Evolutionary conservation across 148 eudicot species (phyloP).

Genomic region (Fagopyrum homotropicum): DNA sequence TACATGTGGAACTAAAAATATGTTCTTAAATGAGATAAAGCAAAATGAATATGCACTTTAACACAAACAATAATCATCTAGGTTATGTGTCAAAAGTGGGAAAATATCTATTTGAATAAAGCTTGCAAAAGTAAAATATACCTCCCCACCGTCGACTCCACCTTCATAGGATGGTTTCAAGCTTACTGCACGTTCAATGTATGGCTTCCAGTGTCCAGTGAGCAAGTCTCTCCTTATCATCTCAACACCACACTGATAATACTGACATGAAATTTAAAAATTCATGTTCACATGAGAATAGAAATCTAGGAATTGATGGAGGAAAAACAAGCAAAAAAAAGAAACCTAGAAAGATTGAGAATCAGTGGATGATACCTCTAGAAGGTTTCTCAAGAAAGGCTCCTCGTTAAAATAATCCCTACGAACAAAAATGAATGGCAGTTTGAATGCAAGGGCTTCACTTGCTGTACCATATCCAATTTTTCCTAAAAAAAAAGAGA

Average conservation of each 20-base stretch:
- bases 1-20: not conserved
- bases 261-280: constrained; percentile 33
- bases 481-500: constrained; percentile 50
- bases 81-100: not conserved
- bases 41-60: not conserved
- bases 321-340: constrained; percentile 1
- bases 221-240: constrained; percentile 96
- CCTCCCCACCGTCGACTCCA: constrained; percentile 92
- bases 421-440: constrained; percentile 96
- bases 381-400: constrained; percentile 90
- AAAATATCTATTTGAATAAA: not conserved
- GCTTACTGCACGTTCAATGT: constrained; percentile 89
- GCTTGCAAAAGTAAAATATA: constrained; percentile 18
- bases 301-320: constrained; percentile 1
- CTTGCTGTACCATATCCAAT: constrained; percentile 98
- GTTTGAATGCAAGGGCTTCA: constrained; percentile 91
- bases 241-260: constrained; percentile 93
- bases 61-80: not conserved
- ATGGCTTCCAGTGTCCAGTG: constrained; percentile 94
- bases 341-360: not conserved
- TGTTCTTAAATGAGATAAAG: not conserved
- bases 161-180: constrained; percentile 95
- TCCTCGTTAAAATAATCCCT: constrained; percentile 98
- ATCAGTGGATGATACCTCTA: constrained; percentile 54
- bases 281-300: not conserved